Evolutionary conservation across 306 rosid species (phyloP).

Genomic region (Acacia melanoxylon): DNA sequence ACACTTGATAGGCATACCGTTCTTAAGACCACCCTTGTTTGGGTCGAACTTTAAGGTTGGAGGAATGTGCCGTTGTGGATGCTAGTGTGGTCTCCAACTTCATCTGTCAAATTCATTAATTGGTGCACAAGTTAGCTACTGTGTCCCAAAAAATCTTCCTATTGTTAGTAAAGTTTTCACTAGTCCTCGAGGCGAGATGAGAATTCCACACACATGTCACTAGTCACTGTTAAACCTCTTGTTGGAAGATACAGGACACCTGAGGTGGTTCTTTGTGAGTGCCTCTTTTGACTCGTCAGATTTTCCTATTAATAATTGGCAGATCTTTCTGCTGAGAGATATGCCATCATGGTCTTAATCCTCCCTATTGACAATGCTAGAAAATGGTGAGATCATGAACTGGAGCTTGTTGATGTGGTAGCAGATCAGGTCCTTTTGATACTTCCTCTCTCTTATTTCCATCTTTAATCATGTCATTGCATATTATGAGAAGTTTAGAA

Average conservation of each 20-base stretch:
- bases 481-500: not conserved
- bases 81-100: slow-evolving; percentile 66
- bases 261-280: slow-evolving; percentile 85
- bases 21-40: slow-evolving; percentile 83
- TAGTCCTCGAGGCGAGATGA: slow-evolving; percentile 56
- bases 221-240: slow-evolving; percentile 69
- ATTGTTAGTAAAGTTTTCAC: slow-evolving; percentile 68
- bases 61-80: slow-evolving; percentile 95
- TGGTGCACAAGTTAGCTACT: slow-evolving; percentile 65
- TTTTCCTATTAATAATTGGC: slow-evolving; percentile 79
- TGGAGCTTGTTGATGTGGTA: slow-evolving; percentile 87
- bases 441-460: slow-evolving; percentile 7
- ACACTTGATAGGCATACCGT: slow-evolving; percentile 85
- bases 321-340: slow-evolving; percentile 70
- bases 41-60: slow-evolving; percentile 78
- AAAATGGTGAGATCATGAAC: slow-evolving; percentile 85
- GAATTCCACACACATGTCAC: slow-evolving; percentile 69
- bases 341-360: slow-evolving; percentile 88
- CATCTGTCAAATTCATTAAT: slow-evolving; percentile 79
- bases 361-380: slow-evolving; percentile 78
- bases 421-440: slow-evolving; percentile 75
- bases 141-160: slow-evolving; percentile 64
- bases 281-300: slow-evolving; percentile 75
- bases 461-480: not conserved
- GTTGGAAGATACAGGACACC: slow-evolving; percentile 68